Base-by-base conservation (phyloP, 192 early-diverging fungal species). In the Backusella westeae region DNA sequence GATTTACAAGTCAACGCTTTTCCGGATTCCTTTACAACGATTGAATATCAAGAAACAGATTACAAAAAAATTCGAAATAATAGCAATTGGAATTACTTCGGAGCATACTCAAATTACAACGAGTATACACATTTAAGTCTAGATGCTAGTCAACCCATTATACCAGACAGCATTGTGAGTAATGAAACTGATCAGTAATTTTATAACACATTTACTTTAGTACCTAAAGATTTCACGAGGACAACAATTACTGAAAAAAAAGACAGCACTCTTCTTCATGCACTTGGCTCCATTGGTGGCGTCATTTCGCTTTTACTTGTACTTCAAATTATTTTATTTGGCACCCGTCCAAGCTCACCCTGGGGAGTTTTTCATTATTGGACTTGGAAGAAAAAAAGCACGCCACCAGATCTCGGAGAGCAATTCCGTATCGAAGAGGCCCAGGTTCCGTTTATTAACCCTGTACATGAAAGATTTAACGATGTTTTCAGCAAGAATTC, bases 251-350 rank as follows among this genome's bases (percentile, higher is more conserved):
- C 67, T 8, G 19, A 69, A 39, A 69, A 69, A 17, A 38, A n/a
- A 69, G 67, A 69, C n/a, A 21, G 59, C 29, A 77, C 71, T 5
- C 6, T 77, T 15, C 15, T 77, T 17, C 29, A 34, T 17, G 26
- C 32, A 34, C 21, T 72, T 53, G 76, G 53, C n/a, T 39, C 63
- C 0, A 44, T 77, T 21, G 71, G 59, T 36, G 71, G 76, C n/a
- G 46, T 77, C 2, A 3, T 32, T 32, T 32, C 32, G 0, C 32
- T 32, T 32, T 32, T 32, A 14, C n/a, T 77, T 38, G 56, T 63
- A 44, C 6, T 76, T 6, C 75, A 76, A 39, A n/a, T 53, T 0
- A 12, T 46, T 34, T 34, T 72, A 35, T 72, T 72, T 72, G 71
- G 71, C 2, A 8, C 9, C 6, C 39, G 71, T 4, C 71, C 71